phyloP scores from a whole-genome alignment of 345 rosid species.

The Eucalyptus erythrocorys region DNA sequence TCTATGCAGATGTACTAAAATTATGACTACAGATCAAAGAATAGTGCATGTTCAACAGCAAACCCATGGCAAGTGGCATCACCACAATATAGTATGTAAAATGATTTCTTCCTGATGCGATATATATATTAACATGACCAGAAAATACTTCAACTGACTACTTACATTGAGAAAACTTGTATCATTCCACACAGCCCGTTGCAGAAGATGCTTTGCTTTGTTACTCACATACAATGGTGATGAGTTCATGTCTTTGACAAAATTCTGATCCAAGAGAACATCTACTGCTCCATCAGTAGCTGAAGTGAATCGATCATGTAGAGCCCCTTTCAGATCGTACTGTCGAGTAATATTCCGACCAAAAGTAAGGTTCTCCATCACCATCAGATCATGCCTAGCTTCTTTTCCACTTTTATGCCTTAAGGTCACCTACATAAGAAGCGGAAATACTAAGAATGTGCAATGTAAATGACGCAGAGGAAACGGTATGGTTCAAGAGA shows the following conservation, averaged over 20 bases:
- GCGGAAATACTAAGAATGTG: neutral
- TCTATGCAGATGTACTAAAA: neutral
- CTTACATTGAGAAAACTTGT: conserved; percentile 86
- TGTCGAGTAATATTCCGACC: conserved; percentile 65
- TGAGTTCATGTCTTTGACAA: conserved; percentile 81
- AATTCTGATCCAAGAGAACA: conserved; percentile 93
- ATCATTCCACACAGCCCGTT: conserved; percentile 94
- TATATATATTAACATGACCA: neutral
- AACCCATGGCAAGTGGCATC: neutral
- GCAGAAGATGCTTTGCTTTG: conserved; percentile 55
- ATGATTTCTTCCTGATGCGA: neutral
- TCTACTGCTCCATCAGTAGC: conserved; percentile 45
- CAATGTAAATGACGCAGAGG: neutral
- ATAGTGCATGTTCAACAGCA: neutral
- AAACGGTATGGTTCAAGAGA: neutral
- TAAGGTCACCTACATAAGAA: conserved; percentile 49
- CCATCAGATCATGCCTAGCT: conserved; percentile 79
- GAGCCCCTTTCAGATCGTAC: conserved; percentile 93
- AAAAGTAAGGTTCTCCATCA: conserved; percentile 92
- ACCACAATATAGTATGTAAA: neutral
- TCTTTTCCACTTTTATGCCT: conserved; percentile 86
- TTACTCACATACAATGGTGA: conserved; percentile 88
- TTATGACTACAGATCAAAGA: neutral
- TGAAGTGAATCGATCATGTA: conserved; percentile 59
- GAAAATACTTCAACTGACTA: neutral